A percentile compares a stretch with the other conserved stretches of the same genome.
Evolutionary conservation across 208 protist species (phyloP).

Genomic region (Crithidia mellificae): DNA sequence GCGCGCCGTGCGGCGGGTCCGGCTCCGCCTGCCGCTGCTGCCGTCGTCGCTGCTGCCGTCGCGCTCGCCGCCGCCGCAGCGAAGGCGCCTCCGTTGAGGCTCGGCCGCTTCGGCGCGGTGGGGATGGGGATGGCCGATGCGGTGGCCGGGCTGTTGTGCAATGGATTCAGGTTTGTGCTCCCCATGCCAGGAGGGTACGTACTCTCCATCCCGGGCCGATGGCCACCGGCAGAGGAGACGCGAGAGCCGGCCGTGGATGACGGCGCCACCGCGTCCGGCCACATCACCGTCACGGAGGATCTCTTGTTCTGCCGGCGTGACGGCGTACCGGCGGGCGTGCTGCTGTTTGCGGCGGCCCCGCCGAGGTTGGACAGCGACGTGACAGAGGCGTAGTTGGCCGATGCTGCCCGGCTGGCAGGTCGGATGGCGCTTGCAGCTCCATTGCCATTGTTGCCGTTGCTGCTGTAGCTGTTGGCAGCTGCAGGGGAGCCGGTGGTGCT

Average conservation of each 20-base stretch:
- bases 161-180: too few species aligned
- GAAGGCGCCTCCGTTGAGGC: background rate
- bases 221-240: background rate
- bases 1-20: too few species aligned
- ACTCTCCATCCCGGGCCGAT: background rate
- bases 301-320: constrained; percentile 13
- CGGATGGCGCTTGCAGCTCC: too few species aligned
- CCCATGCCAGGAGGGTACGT: background rate
- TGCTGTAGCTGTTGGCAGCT: background rate
- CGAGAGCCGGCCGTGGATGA: background rate
- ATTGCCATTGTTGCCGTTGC: too few species aligned
- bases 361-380: background rate
- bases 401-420: background rate
- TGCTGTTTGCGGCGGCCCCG: background rate
- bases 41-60: too few species aligned
- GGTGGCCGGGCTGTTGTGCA: too few species aligned
- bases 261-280: constrained; percentile 1
- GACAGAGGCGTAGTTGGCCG: background rate
- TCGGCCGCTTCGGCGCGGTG: constrained; percentile 8
- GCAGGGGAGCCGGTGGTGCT: too few species aligned
- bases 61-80: constrained; percentile 2
- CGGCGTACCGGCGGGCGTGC: background rate
- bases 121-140: background rate
- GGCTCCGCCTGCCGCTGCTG: too few species aligned
- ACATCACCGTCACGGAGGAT: constrained; percentile 6